These are phyloP conservation scores for Puccinia horiana DNA, from an alignment of 1,284 basidiomycete species.

Conservation along the genomic window DNA sequence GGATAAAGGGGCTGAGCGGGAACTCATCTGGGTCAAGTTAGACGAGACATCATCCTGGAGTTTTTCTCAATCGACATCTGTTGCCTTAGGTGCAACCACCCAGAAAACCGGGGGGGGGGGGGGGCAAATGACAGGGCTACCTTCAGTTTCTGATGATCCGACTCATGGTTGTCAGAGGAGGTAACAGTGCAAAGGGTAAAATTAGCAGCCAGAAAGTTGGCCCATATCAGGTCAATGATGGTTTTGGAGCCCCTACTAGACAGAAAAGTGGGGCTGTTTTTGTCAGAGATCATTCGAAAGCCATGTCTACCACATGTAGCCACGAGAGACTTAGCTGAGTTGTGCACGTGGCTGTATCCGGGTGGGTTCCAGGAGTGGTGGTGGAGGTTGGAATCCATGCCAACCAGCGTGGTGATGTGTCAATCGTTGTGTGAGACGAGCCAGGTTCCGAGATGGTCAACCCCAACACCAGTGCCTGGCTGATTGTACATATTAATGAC, in stretches of 20 bases:
- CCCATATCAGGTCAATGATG: slow-evolving; percentile 16
- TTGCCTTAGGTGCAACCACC: background rate
- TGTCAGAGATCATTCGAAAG: background rate
- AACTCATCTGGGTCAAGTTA: background rate
- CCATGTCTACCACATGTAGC: background rate
- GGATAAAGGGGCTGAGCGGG: background rate
- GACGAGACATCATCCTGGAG: background rate
- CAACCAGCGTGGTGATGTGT: background rate
- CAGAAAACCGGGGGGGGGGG: background rate
- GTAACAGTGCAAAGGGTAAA: background rate
- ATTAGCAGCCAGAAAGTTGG: background rate
- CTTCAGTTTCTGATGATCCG: slow-evolving; percentile 16
- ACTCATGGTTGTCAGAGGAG: background rate
- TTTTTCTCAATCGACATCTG: too few relatives aligned
- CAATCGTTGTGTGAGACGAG: background rate
- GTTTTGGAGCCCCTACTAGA: background rate
- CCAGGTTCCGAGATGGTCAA: background rate
- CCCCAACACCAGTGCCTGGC: background rate
- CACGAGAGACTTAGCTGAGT: background rate
- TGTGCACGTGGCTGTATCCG: background rate
- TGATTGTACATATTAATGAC: background rate
- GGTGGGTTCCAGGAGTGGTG: slow-evolving; percentile 13
- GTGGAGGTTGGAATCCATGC: slow-evolving; percentile 36
- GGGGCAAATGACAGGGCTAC: too few relatives aligned
- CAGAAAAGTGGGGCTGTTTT: background rate